Conservation (phyloP, 306 rosid species). For the Citrullus colocynthis region DNA sequence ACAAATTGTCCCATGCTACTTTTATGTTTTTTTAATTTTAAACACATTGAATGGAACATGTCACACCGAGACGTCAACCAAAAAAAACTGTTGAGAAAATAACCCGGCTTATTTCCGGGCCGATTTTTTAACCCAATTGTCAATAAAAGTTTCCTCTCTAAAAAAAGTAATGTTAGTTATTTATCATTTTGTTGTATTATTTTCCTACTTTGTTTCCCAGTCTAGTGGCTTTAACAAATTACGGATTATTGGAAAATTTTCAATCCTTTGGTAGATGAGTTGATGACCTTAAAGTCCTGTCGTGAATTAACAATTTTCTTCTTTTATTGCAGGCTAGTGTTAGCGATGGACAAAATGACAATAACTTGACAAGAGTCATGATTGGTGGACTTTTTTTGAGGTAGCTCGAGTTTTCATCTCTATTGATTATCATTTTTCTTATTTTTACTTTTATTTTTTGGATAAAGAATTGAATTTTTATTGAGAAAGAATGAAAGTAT, state of each 20-base stretch:
- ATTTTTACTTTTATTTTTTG: no score
- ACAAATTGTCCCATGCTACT: neutral
- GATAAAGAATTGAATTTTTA: neutral
- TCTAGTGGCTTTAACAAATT: neutral
- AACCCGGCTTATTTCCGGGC: neutral
- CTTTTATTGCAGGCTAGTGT: slow-evolving; percentile 63
- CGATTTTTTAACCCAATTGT: neutral
- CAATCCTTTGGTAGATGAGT: neutral
- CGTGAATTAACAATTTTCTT: neutral
- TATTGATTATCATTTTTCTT: neutral
- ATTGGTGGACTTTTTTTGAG: slow-evolving; percentile 82
- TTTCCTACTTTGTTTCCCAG: neutral
- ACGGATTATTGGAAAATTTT: neutral
- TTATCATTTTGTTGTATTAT: neutral
- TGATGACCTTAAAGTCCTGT: neutral
- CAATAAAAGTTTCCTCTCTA: neutral
- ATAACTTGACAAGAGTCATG: slow-evolving; percentile 70
- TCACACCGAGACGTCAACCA: neutral
- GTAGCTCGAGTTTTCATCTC: slow-evolving; percentile 18
- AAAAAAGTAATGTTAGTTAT: neutral
- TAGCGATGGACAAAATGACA: slow-evolving; percentile 66
- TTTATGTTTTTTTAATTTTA: neutral
- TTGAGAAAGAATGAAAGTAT: no score
- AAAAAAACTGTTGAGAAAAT: neutral
- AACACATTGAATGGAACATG: neutral